Conservation (phyloP, 441 rosid genomes). For the Sinapis alba region DNA sequence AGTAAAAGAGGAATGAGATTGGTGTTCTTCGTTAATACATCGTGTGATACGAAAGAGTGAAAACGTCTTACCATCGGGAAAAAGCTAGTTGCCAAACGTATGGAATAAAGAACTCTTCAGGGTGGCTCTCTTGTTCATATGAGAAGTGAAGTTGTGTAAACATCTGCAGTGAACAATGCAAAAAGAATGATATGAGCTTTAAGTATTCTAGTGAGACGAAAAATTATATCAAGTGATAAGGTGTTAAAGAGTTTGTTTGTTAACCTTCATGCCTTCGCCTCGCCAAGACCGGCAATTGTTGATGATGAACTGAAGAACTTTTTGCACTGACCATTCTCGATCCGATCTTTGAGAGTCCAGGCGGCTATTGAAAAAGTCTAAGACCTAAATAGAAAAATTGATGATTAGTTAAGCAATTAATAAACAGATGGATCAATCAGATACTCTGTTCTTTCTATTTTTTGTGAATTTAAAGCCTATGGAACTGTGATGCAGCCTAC, state of each 20-base stretch:
- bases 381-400: slow-evolving; percentile 53
- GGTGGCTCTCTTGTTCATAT: slow-evolving; percentile 98
- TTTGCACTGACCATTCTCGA: slow-evolving; percentile 97
- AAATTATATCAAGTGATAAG: background rate
- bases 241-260: background rate
- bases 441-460: slow-evolving; percentile 10
- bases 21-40: background rate
- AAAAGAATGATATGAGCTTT: background rate
- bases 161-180: slow-evolving; percentile 60
- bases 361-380: slow-evolving; percentile 92
- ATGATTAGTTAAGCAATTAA: slow-evolving; percentile 8
- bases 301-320: slow-evolving; percentile 81
- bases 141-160: slow-evolving; percentile 97
- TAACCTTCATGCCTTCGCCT: slow-evolving; percentile 96
- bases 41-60: background rate
- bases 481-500: slow-evolving; percentile 43
- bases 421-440: background rate
- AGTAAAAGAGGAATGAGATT: slow-evolving; percentile 20
- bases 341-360: slow-evolving; percentile 85
- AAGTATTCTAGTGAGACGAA: background rate
- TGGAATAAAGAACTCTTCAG: slow-evolving; percentile 97
- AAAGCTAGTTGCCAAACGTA: slow-evolving; percentile 90
- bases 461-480: slow-evolving; percentile 5
- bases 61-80: slow-evolving; percentile 56
- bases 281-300: slow-evolving; percentile 92